Base-by-base conservation (phyloP, 768 basidiomycete genomes). In the Termitomyces sp. region DNA sequence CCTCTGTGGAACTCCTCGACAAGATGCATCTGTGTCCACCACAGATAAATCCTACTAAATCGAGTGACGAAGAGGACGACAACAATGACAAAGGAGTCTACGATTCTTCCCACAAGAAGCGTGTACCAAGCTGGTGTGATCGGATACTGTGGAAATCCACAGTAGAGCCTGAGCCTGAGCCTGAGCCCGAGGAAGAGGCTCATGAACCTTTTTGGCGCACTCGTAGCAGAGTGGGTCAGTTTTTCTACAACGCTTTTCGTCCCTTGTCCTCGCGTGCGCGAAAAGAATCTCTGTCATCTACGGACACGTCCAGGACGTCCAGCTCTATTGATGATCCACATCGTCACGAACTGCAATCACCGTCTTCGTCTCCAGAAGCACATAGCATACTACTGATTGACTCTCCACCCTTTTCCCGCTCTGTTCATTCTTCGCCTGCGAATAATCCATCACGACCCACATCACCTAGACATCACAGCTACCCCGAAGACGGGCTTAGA, bases 41-140 rank as follows among this genome's bases (percentile, higher is more conserved):
- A 15, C 66, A 64, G 7, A 64, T 70, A 58, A 68, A 69, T 57
- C 69, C 71, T 12, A 70, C 67, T 12, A 72, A 70, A 58, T 73
- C 74, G 7, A 68, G 71, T 48, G 77, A 78, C 33, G 68, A 70
- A 27, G 69, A 71, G 4, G 69, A 72, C 25, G 69, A 71, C 32
- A 67, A 69, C 1, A 78, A 15, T 31, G 81, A 81, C 39, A 78
- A 77, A 61, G 88, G 86, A 16, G 84, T 89, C 3, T 92, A 91
- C 63, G 91, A 93, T 68, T 84, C 87, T 25, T 92, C 90, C 10
- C 75, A 81, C 62, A 92, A 93, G 68, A 81, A 83, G 62, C 84
- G 91, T 18, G 91, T 92, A 23, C 91, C 91, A 5, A 90, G 89
- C 67, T 92, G 91, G 91, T 93, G 91, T 63, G 91, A 93, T 66